Base-by-base conservation (phyloP, 345 rosid genomes). In the Fremontodendron californicum region DNA sequence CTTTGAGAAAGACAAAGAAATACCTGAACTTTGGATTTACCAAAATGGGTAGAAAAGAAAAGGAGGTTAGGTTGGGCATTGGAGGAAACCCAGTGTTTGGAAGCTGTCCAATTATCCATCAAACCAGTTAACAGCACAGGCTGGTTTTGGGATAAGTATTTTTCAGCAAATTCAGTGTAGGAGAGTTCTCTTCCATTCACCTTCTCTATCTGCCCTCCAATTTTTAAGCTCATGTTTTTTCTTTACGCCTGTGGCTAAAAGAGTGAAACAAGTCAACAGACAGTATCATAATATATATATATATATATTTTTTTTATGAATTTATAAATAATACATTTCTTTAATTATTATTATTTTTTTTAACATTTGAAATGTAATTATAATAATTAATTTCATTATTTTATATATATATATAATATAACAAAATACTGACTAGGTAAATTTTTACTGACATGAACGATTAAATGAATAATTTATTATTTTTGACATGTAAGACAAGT, bases 21-120 rank as follows among this genome's bases (percentile, higher is more conserved):
- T 68, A 91, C 99, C 93, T 93, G 98, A 80, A 91, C 97, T 79
- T 45, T 89, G 67, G 99, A 92, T 69, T 87, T 79, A 19, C 93
- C 92, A 75, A 92, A 95, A 78, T 86, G 90, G 78, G 91, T 79
- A 7, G 88, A 82, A 77, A 93, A 87, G 83, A 92, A 90, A 2
- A 48, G 78, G 75, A 92, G 91, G 74, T 93, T 83, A 16, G 97
- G 96, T 73, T 9, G 75, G 49, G 87, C 97, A 84, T 80, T 78
- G 27, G 67, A 58, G 64, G 72, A 73, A 82, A 93, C 88, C 98
- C 99, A 95, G 78, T 95, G 94, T 78, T 71, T 75, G 78, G 89
- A 88, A 82, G 98, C 93, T 75, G 85, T 78, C 99, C 98, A 93
- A 58, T 86, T 88, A 46, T 92, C 96, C 88, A 89, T 92, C 42